phyloP scores from a whole-genome alignment of 2,329 filamentous ascomycete genomes.

The Fusarium caatingaense region DNA sequence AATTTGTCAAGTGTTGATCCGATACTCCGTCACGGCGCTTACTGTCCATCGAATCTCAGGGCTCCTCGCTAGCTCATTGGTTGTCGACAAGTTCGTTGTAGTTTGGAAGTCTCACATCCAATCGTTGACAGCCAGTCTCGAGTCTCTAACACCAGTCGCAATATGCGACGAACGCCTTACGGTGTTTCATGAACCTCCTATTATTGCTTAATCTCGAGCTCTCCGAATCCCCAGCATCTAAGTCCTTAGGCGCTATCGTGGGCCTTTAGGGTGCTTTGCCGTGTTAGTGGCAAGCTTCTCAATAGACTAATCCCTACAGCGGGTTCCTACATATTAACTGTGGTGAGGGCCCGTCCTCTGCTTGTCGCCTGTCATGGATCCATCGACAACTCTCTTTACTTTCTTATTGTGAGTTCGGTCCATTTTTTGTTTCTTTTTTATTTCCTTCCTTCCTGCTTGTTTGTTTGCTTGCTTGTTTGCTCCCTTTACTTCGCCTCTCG shows the following conservation, averaged over 20 bases:
- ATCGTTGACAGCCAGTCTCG: constrained; percentile 30
- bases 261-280: constrained; percentile 32
- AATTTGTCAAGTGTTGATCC: constrained; percentile 34
- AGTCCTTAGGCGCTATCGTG: constrained; percentile 44
- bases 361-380: constrained; percentile 60
- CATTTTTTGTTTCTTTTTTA: constrained; percentile 40
- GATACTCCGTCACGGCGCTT: constrained; percentile 42
- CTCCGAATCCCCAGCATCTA: constrained; percentile 21
- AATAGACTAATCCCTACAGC: constrained; percentile 18
- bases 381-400: constrained; percentile 73
- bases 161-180: constrained; percentile 41
- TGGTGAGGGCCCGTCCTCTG: constrained; percentile 20
- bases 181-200: constrained; percentile 44
- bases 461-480: constrained; percentile 27
- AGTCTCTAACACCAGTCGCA: constrained; percentile 33
- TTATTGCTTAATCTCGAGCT: constrained; percentile 36
- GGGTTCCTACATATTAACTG: constrained; percentile 45
- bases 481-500: constrained; percentile 37
- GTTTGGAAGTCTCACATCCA: constrained; percentile 35
- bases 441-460: constrained; percentile 13
- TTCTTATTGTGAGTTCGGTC: constrained; percentile 72
- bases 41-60: constrained; percentile 22
- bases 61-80: constrained; percentile 36
- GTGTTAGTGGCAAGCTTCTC: constrained; percentile 27
- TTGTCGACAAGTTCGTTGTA: constrained; percentile 29